phyloP scores from a whole-genome alignment of 1,284 basidiomycete species.

The Irpex lacteus region DNA sequence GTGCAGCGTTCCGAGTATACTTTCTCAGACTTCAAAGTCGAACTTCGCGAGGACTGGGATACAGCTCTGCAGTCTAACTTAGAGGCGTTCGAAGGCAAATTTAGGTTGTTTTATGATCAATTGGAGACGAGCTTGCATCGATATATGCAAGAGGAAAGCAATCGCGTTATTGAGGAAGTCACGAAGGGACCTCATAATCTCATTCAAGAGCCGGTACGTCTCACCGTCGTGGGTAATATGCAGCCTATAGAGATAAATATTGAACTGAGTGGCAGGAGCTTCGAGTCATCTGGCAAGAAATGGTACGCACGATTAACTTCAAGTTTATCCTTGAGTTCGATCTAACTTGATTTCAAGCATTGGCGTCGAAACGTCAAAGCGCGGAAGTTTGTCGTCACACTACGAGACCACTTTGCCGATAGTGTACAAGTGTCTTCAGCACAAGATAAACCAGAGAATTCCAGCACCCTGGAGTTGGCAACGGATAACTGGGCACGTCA shows the following conservation, averaged over 20 bases:
- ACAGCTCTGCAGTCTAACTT: constrained; percentile 24
- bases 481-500: constrained; percentile 39
- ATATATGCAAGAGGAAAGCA: constrained; percentile 22
- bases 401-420: constrained; percentile 33
- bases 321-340: constrained; percentile 5
- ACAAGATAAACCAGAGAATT: constrained; percentile 4
- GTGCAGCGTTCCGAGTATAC: constrained; percentile 4
- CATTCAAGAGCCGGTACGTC: constrained; percentile 9
- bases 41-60: constrained; percentile 23
- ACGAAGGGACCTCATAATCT: constrained; percentile 9
- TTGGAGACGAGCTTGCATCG: constrained; percentile 21
- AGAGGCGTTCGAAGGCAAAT: constrained; percentile 27
- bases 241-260: not conserved
- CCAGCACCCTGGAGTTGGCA: constrained; percentile 22
- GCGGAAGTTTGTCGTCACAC: constrained; percentile 32
- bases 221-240: not conserved
- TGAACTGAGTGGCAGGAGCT: not conserved
- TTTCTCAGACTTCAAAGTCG: constrained; percentile 27
- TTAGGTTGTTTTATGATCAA: constrained; percentile 24
- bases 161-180: constrained; percentile 21
- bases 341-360: constrained; percentile 17
- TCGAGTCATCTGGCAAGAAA: constrained; percentile 11
- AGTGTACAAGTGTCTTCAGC: constrained; percentile 14
- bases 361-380: constrained; percentile 36
- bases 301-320: not conserved